phyloP scores from a whole-genome alignment of 2,329 filamentous ascomycete species.

The Nakataea oryzae region DNA sequence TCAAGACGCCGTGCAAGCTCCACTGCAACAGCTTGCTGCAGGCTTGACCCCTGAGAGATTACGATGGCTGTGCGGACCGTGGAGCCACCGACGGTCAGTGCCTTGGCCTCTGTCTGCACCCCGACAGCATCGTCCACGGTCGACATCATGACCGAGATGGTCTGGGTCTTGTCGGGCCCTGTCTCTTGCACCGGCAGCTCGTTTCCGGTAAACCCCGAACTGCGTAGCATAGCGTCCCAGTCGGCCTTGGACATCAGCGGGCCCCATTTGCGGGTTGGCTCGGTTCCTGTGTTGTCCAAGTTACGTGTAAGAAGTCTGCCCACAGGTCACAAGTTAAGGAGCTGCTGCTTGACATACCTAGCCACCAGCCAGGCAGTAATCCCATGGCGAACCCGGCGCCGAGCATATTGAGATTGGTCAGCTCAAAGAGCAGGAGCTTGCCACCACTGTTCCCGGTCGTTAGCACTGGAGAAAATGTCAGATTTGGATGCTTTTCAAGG shows the following conservation, averaged over 20 bases:
- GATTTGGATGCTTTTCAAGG: not conserved
- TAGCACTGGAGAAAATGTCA: not conserved
- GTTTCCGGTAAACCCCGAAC: constrained; percentile 9
- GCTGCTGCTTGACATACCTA: constrained; percentile 6
- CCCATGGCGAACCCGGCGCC: constrained; percentile 15
- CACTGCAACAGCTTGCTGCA: not conserved
- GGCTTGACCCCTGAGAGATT: not conserved
- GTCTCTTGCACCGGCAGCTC: not conserved
- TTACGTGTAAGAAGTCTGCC: not conserved
- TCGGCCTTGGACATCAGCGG: not conserved
- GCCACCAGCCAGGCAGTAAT: constrained; percentile 20
- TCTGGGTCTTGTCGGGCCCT: not conserved
- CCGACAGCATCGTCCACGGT: not conserved
- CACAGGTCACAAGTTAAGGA: not conserved
- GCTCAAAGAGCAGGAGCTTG: constrained; percentile 11
- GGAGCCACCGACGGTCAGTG: not conserved
- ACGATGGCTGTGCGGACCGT: not conserved
- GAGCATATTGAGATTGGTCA: constrained; percentile 5
- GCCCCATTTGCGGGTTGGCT: not conserved
- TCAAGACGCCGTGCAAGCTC: not conserved
- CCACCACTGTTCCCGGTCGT: not conserved
- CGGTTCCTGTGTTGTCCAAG: not conserved
- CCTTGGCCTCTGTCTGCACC: too few species aligned
- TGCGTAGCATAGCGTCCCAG: not conserved
- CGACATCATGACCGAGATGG: not conserved